Evolutionary conservation across 345 rosid species (phyloP), one percentile per base, ranked within the genome.

Genomic region (Populus nigra): DNA sequence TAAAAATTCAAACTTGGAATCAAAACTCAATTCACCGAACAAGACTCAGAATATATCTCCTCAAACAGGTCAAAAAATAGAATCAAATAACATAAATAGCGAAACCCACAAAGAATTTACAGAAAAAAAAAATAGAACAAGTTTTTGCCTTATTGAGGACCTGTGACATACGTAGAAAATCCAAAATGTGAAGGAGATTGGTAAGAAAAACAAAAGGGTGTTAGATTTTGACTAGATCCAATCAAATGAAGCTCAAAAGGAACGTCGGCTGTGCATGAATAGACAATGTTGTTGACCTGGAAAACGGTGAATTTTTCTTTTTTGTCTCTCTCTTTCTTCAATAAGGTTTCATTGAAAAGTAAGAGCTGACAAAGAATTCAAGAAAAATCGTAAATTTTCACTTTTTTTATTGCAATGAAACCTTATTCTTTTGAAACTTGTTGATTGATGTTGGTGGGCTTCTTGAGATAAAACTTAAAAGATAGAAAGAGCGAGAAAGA

Each of bases 211-310:
- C 39, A 76, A 67, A 72, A 3, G 78, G 83, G 72, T 23, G 25
- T 65, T 75, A 3, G 16, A 73, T 47, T 20, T 41, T 25, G 84
- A 81, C 80, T 84, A 61, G 84, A 84, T 82, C 86, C 82, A 78
- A 81, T 29, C 73, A 70, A 75, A 74, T 61, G 71, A 61, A 77
- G 69, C 66, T 68, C 41, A 69, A 10, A 71, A 76, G 38, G 8
- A 10, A 35, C 65, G 61, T 33, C 16, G 65, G 83, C 85, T 74
- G 71, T 41, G 53, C 3, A 65, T 57, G 47, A 31, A 69, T 74
- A 61, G 23, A 16, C 16, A 71, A 33, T 62, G 53, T 33, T 79
- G 69, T 74, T 87, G 86, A 84, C 86, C 82, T 61, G 68, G 11
- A 74, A 76, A 70, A 72, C 57, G 16, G 36, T 16, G 39, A 36